These are phyloP conservation scores for Malassezia vespertilionis DNA, from an alignment of 1,284 basidiomycete genomes.

Conservation along the genomic window DNA sequence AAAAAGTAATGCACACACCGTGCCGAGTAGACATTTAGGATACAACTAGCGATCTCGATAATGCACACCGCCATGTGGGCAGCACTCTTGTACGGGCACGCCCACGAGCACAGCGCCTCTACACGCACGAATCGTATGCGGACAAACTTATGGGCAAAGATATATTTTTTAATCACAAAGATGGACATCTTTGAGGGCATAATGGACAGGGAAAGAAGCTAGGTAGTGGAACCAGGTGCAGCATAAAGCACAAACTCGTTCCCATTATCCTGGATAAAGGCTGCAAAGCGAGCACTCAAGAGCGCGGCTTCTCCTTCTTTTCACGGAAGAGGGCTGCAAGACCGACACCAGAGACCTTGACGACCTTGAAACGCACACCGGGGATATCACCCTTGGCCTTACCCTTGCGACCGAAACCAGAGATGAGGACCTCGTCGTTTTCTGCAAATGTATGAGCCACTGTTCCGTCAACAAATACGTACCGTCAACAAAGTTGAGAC, in stretches of 20 bases:
- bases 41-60: too few species aligned
- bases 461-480: background rate
- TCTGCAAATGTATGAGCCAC: conserved; percentile 61
- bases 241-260: too few species aligned
- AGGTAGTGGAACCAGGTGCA: background rate
- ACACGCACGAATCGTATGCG: too few species aligned
- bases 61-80: too few species aligned
- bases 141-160: conserved; percentile 5
- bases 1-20: background rate
- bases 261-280: too few species aligned
- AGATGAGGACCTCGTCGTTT: conserved; percentile 99
- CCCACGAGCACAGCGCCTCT: background rate
- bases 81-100: background rate
- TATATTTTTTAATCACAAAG: conserved; percentile 12
- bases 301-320: conserved; percentile 45
- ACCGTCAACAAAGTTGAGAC: conserved; percentile 67
- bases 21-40: too few species aligned
- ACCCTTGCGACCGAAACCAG: conserved; percentile 98
- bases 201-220: background rate
- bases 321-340: conserved; percentile 51
- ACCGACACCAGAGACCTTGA: conserved; percentile 98
- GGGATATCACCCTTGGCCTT: conserved; percentile 92
- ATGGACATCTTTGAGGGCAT: conserved; percentile 10
- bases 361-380: conserved; percentile 94
- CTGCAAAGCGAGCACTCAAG: conserved; percentile 20